Evolutionary conservation across 2,329 filamentous ascomycete species (phyloP), one percentile per base, ranked within the genome.

Genomic region (Paramyrothecium roridum): DNA sequence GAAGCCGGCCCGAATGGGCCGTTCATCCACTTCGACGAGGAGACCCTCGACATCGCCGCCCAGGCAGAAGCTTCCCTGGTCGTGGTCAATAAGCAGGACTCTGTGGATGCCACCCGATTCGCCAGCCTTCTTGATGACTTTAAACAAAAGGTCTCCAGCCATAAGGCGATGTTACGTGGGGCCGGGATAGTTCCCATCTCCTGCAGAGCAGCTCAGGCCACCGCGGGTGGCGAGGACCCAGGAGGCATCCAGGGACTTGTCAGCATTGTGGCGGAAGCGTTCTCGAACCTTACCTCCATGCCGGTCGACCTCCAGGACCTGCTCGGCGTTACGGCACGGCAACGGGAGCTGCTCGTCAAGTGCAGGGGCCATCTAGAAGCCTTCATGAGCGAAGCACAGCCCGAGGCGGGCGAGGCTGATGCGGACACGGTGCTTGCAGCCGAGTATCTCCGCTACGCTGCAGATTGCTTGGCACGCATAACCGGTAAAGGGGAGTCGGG

Each of bases 371-470:
- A 92, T 67, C 81, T 99, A 1, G 81, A 88, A 50, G 81, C 85
- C 21, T 99, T 96, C 68, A 74, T 93, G 58, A 72, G 67, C 11
- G 84, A 87, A 65, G 83, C 86, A 16, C 66, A 69, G 49, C 63
- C 65, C 8, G 37, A 43, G 7, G 63, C 63, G 33, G 69, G 67
- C 3, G 71, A 66, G 3, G 63, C 65, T 12, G 87, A 90, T 34
- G 78, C 89, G 8, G 95, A 98, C 67, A 87, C 96, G 50, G 93
- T 97, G 8, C 81, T 96, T 23, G 93, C 92, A 12, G 95, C 95
- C 1, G 95, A 99, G 72, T 86, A 93, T 67, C 78, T 99, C 54
- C 87, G 95, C 47, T 85, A 84, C 61, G 93, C 92, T 13, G 92
- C 91, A 1, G 84, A 87, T 52, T 87, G 85, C 59, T 78, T 97